phyloP scores from a whole-genome alignment of 1,139 yeast species.

The Taphrina communis region DNA sequence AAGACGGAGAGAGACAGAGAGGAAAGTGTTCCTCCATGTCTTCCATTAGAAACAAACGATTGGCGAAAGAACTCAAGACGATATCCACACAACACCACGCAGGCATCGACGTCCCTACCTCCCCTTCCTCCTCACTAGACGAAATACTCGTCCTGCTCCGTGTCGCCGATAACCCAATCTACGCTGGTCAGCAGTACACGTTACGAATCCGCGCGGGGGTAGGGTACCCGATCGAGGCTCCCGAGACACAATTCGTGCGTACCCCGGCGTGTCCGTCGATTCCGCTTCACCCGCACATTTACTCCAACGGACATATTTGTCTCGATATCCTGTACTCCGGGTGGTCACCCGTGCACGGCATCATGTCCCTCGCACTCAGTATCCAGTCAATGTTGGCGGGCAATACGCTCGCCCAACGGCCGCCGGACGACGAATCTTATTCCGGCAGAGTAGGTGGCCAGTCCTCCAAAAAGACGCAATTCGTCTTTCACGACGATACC shows the following conservation, averaged over 20 bases:
- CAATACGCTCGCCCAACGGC: constrained; percentile 16
- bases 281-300: constrained; percentile 31
- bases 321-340: constrained; percentile 38
- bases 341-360: constrained; percentile 36
- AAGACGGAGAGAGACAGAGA: background rate
- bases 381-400: constrained; percentile 39
- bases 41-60: constrained; percentile 25
- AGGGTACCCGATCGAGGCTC: constrained; percentile 30
- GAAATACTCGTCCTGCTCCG: constrained; percentile 16
- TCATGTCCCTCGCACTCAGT: constrained; percentile 17
- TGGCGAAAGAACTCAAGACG: constrained; percentile 32
- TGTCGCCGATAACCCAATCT: constrained; percentile 23
- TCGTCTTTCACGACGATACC: constrained; percentile 36
- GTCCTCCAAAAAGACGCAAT: constrained; percentile 32
- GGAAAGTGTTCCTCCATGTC: constrained; percentile 14
- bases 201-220: constrained; percentile 15
- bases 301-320: constrained; percentile 37
- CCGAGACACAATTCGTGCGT: constrained; percentile 20
- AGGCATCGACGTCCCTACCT: constrained; percentile 7
- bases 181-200: constrained; percentile 6
- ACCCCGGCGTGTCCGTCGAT: background rate
- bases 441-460: constrained; percentile 15
- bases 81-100: constrained; percentile 4
- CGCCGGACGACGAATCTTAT: constrained; percentile 35
- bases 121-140: constrained; percentile 18